A percentile compares a stretch with the other conserved stretches of the same genome.
phyloP scores from a whole-genome alignment of 2,329 filamentous ascomycete genomes.

The Zymoseptoria pseudotritici region DNA sequence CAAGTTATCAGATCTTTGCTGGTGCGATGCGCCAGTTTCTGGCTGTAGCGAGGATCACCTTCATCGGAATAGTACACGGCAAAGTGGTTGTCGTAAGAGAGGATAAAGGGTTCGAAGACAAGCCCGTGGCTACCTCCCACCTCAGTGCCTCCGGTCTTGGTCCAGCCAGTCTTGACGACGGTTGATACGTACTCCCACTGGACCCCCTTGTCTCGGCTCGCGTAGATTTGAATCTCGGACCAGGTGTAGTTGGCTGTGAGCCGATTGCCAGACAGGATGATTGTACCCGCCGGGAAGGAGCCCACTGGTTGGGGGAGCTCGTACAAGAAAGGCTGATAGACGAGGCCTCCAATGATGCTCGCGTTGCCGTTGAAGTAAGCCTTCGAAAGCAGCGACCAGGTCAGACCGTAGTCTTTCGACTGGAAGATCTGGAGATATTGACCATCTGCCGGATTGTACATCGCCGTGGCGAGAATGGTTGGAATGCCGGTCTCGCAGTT shows the following conservation, averaged over 20 bases:
- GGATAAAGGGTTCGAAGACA: constrained; percentile 63
- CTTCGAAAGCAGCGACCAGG: constrained; percentile 42
- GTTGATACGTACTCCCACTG: constrained; percentile 62
- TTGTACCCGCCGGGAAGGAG: constrained; percentile 53
- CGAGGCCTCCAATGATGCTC: not conserved
- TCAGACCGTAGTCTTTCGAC: constrained; percentile 40
- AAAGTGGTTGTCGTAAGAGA: constrained; percentile 53
- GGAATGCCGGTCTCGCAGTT: not conserved
- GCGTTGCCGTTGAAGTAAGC: not conserved
- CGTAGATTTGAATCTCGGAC: constrained; percentile 65
- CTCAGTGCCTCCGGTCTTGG: constrained; percentile 42
- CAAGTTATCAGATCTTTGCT: constrained; percentile 54
- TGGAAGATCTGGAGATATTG: constrained; percentile 37
- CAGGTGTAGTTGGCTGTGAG: constrained; percentile 52
- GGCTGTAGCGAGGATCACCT: constrained; percentile 56
- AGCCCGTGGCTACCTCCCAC: constrained; percentile 45
- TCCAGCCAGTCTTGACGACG: constrained; percentile 57
- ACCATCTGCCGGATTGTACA: not conserved
- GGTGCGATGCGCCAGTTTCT: constrained; percentile 61
- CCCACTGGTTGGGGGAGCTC: constrained; percentile 53
- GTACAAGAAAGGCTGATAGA: constrained; percentile 64
- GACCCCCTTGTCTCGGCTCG: constrained; percentile 50
- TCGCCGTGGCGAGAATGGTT: constrained; percentile 1
- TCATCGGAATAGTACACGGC: constrained; percentile 67
- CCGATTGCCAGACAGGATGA: constrained; percentile 55